Evolutionary conservation across 306 rosid genomes (phyloP).

Genomic region (Lagenaria siceraria): DNA sequence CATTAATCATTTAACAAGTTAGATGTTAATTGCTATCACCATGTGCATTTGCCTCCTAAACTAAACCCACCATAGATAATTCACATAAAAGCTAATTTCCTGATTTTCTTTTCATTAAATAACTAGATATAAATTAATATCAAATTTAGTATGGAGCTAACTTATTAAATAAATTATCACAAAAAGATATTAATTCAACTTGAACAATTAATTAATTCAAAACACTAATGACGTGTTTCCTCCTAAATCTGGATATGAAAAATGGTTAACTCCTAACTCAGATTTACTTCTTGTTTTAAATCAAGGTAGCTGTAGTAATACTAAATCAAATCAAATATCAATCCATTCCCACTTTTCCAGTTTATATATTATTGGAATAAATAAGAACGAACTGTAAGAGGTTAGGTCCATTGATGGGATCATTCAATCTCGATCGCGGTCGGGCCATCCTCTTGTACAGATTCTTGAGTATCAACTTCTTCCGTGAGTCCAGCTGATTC

Average conservation of each 20-base stretch:
- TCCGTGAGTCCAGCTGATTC: constrained; percentile 62
- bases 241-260: not conserved
- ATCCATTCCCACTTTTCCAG: not conserved
- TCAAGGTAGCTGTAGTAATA: not conserved
- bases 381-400: not conserved
- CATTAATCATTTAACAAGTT: too few species aligned
- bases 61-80: too few species aligned
- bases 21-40: too few species aligned
- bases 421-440: constrained; percentile 79
- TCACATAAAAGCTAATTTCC: too few species aligned
- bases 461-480: constrained; percentile 34
- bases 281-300: not conserved
- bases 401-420: not conserved
- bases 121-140: too few species aligned
- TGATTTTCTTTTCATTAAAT: too few species aligned
- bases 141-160: too few species aligned
- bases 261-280: not conserved
- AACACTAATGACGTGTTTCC: too few species aligned
- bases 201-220: too few species aligned
- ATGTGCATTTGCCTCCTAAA: too few species aligned
- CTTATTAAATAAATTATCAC: too few species aligned
- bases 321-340: not conserved
- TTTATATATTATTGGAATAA: not conserved
- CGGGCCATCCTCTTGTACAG: constrained; percentile 42
- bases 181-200: too few species aligned